Evolutionary conservation across 73 alveolate genomes (phyloP).

Genomic region (Paramecium biaurelia): DNA sequence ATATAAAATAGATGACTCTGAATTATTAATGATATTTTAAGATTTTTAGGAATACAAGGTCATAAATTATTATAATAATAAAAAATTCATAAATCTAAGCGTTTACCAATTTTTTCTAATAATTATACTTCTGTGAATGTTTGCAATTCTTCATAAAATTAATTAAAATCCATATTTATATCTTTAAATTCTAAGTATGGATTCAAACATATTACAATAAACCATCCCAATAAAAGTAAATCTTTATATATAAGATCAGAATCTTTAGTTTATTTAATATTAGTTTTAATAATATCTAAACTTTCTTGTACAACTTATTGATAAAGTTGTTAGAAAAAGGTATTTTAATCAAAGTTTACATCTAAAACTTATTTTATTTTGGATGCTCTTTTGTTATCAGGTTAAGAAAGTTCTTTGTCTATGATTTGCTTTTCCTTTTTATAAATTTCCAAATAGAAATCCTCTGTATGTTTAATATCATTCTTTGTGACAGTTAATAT

Average conservation of each 20-base stretch:
- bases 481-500: constrained; percentile 33
- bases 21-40: too few species aligned
- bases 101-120: not conserved
- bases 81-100: constrained; percentile 1
- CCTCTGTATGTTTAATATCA: constrained; percentile 34
- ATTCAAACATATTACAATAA: constrained; percentile 14
- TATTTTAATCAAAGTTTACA: not conserved
- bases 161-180: constrained; percentile 20
- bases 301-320: not conserved
- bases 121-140: not conserved
- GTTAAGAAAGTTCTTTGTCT: not conserved
- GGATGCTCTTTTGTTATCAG: not conserved
- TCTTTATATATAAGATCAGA: constrained; percentile 6
- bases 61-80: not conserved
- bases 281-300: not conserved
- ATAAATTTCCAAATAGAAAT: constrained; percentile 41
- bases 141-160: not conserved
- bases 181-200: constrained; percentile 40
- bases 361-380: constrained; percentile 17
- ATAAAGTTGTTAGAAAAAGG: not conserved
- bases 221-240: constrained; percentile 35
- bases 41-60: not conserved
- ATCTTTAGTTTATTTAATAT: not conserved
- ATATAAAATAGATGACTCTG: not conserved
- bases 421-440: not conserved